Evolutionary conservation across 2,329 filamentous ascomycete genomes (phyloP), one percentile per base, ranked within the genome.

Genomic region (Nigrospora sphaerica): DNA sequence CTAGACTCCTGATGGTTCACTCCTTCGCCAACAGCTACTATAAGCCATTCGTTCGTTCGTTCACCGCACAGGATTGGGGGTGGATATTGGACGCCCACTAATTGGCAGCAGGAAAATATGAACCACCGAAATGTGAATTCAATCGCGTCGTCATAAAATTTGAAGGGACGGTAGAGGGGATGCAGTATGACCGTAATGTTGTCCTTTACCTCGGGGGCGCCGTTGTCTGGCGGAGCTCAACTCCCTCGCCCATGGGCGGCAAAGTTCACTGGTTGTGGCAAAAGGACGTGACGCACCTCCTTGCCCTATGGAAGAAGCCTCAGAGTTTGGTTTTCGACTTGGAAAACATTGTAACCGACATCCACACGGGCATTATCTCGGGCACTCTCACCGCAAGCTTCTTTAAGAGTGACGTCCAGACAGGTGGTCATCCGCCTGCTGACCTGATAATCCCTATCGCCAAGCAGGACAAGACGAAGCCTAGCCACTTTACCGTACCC

Each of bases 141-240:
- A 85, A 89, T 58, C 77, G 81, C 32, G 83, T 91, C 14, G 75
- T 80, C 19, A 80, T 93, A 62, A 89, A 90, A 58, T 77, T 93
- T 54, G 90, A 85, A 0, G 83, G 86, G 13, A 78, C 78, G 1
- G 86, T 84, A 10, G 69, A 72, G 50, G 88, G 88, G 1, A 75
- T 78, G 3, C 88, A 95, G 56, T 91, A 78, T 63, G 88, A 95
- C 61, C 77, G 88, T 34, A 72, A 92, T 9, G 88, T 81, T 4
- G 64, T 85, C 31, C 82, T 93, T 75, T 93, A 84, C 56, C 71
- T 93, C 33, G 81, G 80, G 36, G 85, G 91, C 61, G 80, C 78
- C 11, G 88, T 93, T 61, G 75, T 95, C n/a, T 93, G 86, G 72
- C 75, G 88, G 18, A 91, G 86, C 2, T 90, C 86, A 6, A 95